phyloP scores from a whole-genome alignment of 2,329 filamentous ascomycete species.

The Cucurbitaria berberidis region DNA sequence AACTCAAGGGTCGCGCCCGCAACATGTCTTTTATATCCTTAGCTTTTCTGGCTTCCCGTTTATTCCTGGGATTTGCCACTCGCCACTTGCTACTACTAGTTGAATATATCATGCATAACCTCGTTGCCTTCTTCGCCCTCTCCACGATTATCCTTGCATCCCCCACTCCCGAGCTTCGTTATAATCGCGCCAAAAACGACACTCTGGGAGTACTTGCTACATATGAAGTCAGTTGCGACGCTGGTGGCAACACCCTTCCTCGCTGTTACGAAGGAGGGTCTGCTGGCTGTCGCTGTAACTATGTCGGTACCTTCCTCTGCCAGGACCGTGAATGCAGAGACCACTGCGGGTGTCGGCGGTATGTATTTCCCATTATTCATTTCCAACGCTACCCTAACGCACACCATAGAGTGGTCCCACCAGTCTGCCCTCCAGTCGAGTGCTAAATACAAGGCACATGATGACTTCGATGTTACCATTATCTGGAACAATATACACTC shows the following conservation, averaged over 20 bases:
- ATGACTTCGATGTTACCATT: not conserved
- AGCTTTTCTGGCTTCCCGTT: too few relatives aligned
- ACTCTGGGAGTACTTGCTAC: too few relatives aligned
- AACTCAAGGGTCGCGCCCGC: too few relatives aligned
- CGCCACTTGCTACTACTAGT: too few relatives aligned
- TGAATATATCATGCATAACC: too few relatives aligned
- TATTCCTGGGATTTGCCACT: too few relatives aligned
- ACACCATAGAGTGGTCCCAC: not conserved
- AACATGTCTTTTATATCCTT: too few relatives aligned
- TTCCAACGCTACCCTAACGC: not conserved
- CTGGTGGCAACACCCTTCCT: not conserved
- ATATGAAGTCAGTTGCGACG: conserved; percentile 1
- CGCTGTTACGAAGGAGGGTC: conserved; percentile 5
- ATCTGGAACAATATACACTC: conserved; percentile 5
- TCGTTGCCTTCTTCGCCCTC: too few relatives aligned
- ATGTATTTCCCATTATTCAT: not conserved
- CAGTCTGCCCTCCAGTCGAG: not conserved
- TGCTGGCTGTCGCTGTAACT: not conserved
- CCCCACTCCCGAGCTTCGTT: too few relatives aligned
- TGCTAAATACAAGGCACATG: not conserved
- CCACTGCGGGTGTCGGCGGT: not conserved
- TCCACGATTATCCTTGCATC: too few relatives aligned
- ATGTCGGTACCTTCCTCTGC: not conserved
- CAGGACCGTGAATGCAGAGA: not conserved
- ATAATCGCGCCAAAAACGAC: too few relatives aligned